Evolutionary conservation across 176 grass and related monocot genomes (phyloP).

Genomic region (Canna indica): DNA sequence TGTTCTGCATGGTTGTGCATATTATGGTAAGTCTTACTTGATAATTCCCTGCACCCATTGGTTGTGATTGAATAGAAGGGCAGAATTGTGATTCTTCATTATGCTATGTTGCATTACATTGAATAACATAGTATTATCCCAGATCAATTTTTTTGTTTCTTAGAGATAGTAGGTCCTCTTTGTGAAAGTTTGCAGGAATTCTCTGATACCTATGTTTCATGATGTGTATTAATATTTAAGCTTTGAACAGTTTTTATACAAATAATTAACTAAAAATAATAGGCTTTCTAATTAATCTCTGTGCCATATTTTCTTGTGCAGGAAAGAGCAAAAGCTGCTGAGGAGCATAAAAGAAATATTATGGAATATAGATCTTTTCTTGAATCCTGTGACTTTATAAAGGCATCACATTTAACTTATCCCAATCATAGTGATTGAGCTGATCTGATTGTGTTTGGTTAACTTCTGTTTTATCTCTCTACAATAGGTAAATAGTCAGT

Average conservation of each 20-base stretch:
- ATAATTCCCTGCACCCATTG: not conserved
- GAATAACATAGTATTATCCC: not conserved
- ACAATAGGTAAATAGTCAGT: constrained; percentile 58
- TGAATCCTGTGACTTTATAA: constrained; percentile 94
- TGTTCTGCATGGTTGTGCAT: too few species aligned
- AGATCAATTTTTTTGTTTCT: too few species aligned
- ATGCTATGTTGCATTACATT: not conserved
- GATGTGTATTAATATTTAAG: too few species aligned
- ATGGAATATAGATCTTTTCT: constrained; percentile 76
- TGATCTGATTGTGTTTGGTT: not conserved
- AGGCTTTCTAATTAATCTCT: not conserved
- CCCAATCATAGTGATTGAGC: not conserved
- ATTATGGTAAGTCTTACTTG: too few species aligned
- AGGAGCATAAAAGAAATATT: constrained; percentile 67
- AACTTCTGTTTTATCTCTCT: not conserved
- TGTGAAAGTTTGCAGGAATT: not conserved
- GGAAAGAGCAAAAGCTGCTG: constrained; percentile 81
- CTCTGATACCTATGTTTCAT: not conserved
- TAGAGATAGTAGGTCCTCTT: too few species aligned
- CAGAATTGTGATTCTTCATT: not conserved
- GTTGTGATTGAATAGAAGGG: not conserved
- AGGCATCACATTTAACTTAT: constrained; percentile 27
- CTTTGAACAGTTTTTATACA: not conserved
- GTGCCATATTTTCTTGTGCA: constrained; percentile 24
- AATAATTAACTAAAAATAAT: not conserved